Evolutionary conservation across 768 basidiomycete species (phyloP), one percentile per base, ranked within the genome.

Genomic region (Podaxis pistillaris): DNA sequence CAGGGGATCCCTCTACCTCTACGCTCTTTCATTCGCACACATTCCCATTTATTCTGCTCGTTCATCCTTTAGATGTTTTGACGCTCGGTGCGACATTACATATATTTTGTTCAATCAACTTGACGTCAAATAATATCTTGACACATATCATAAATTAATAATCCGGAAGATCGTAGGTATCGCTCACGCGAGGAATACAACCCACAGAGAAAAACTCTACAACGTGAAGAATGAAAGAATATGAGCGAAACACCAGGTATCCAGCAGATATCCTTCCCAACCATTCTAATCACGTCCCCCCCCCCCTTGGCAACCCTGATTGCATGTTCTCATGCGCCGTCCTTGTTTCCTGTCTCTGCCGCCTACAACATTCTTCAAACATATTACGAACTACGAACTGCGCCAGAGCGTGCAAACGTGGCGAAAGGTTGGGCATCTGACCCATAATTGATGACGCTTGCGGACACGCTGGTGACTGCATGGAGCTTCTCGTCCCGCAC

Each of bases 341-440:
- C 41, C 51, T 53, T 17, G 38, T 46, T 40, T 60, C 59, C 50
- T 60, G 51, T 12, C 59, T 62, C 22, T 56, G 47, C 36, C 12
- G 30, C 30, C 46, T 49, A 44, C 46, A 38, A 41, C 50, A 56
- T 38, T 56, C 61, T 28, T 56, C 54, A 15, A 56, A 56, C 33
- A 56, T 19, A 19, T 40, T 37, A 5, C 49, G 60, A 54, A 4
- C 36, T 46, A n/a, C 9, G 24, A 38, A n/a, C n/a, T 19, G 58
- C 4, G 36, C 19, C 38, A 36, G 30, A 46, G 4, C 19, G 13
- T 54, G 59, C n/a, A 62, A 37, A 19, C 44, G 53, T n/a, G 44
- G 44, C 13, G 33, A 53, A 12, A 37, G 17, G 19, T 9, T n/a
- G 44, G 44, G 7, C 15, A 19, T 19, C 44, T 22, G 44, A 22